A percentile compares a stretch with the other conserved stretches of the same genome.
These are phyloP conservation scores for Phylloporus sp. DNA, from an alignment of 768 basidiomycete species.

Conservation along the genomic window DNA sequence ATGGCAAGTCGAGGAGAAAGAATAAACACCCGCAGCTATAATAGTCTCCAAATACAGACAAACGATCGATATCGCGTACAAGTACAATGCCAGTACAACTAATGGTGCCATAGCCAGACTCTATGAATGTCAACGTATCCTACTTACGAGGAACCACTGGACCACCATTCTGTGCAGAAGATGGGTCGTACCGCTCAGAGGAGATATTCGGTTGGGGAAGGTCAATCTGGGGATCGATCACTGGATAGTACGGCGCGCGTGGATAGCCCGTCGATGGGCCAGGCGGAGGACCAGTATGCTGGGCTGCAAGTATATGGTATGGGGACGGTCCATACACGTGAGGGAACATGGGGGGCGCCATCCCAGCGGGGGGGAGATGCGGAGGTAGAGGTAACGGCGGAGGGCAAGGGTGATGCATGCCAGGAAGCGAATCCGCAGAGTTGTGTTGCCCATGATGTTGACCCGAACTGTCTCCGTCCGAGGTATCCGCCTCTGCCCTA, in stretches of 20 bases:
- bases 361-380: slow-evolving; percentile 15
- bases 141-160: slow-evolving; percentile 13
- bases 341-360: slow-evolving; percentile 18
- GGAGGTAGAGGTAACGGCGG: slow-evolving; percentile 12
- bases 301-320: slow-evolving; percentile 28
- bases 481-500: slow-evolving; percentile 19
- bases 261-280: slow-evolving; percentile 26
- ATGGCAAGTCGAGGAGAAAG: too few species aligned
- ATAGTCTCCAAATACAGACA: slow-evolving; percentile 22
- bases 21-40: slow-evolving; percentile 3
- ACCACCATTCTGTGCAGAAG: slow-evolving; percentile 11
- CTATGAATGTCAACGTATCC: not conserved
- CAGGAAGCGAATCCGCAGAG: not conserved
- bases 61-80: slow-evolving; percentile 8
- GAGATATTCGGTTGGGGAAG: slow-evolving; percentile 30
- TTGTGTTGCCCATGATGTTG: slow-evolving; percentile 1
- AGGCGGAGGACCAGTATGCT: slow-evolving; percentile 17
- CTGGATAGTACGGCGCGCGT: slow-evolving; percentile 35
- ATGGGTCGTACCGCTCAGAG: slow-evolving; percentile 32
- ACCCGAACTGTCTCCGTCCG: slow-evolving; percentile 23
- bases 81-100: not conserved
- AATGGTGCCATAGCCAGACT: not conserved
- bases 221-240: slow-evolving; percentile 38
- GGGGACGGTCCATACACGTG: slow-evolving; percentile 27
- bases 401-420: slow-evolving; percentile 13